Evolutionary conservation across 1,284 basidiomycete species (phyloP).

Genomic region (Ceratobasidium sp.): DNA sequence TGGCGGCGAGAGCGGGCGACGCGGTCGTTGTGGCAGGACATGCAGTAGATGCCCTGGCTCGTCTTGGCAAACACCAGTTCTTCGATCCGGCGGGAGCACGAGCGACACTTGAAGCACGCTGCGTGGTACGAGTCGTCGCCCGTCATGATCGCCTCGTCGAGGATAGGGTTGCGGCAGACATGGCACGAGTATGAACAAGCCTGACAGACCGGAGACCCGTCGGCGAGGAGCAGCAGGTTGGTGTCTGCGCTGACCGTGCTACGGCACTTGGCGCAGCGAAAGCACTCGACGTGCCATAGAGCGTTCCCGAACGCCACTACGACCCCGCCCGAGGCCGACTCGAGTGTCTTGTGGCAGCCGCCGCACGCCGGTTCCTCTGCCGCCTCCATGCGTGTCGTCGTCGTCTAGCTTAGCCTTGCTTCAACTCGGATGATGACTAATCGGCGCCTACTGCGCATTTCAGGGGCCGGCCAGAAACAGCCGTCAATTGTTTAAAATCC

Average conservation of each 20-base stretch:
- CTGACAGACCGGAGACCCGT: slow-evolving; percentile 96
- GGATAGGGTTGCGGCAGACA: slow-evolving; percentile 90
- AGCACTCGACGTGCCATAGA: slow-evolving; percentile 59
- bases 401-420: not conserved
- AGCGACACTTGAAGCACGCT: slow-evolving; percentile 97
- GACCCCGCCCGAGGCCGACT: slow-evolving; percentile 86
- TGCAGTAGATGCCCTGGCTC: slow-evolving; percentile 98
- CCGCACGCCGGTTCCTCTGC: slow-evolving; percentile 67
- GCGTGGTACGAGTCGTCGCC: slow-evolving; percentile 99
- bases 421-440: not conserved
- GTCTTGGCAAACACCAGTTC: slow-evolving; percentile 99
- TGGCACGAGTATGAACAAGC: slow-evolving; percentile 98
- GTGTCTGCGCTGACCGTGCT: slow-evolving; percentile 81
- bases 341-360: slow-evolving; percentile 86
- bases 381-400: slow-evolving; percentile 39
- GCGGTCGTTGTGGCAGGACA: slow-evolving; percentile 97
- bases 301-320: slow-evolving; percentile 91
- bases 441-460: slow-evolving; percentile 5
- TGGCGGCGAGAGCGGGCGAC: slow-evolving; percentile 93
- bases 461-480: not conserved
- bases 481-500: not conserved
- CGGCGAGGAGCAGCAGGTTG: slow-evolving; percentile 94
- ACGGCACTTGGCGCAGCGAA: slow-evolving; percentile 86
- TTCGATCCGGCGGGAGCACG: slow-evolving; percentile 94
- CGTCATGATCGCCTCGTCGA: slow-evolving; percentile 98